Evolutionary conservation across 163 green algal species (phyloP), one percentile per base, ranked within the genome.

Genomic region (Scenedesmus sp.): DNA sequence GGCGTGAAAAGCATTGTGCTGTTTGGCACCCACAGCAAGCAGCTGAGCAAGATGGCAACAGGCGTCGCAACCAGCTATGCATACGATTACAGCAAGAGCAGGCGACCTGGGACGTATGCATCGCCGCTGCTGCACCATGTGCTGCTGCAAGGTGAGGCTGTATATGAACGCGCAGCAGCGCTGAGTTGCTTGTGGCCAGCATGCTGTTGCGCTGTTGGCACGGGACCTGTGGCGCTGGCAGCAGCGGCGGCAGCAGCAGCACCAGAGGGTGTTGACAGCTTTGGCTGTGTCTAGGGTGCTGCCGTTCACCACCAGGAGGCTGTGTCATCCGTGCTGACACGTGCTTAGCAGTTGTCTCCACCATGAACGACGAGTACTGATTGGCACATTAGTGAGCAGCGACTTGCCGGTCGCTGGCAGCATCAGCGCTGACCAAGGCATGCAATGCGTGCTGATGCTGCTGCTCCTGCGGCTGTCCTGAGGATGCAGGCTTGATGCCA

Each of bases 111-210:
- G 10, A 79, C 70, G 15, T 90, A 90, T 73, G 86, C 86, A 16
- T 90, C 86, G 3, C 86, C 86, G 6, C 18, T 85, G 44, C 86
- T 90, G 35, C 86, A 90, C 51, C 86, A 90, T 61, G 86, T 90
- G 33, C 49, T 90, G 86, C 86, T 90, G 18, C 61, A 30, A 40
- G 86, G 85, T 90, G 46, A 35, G n/a, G n/a, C n/a, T n/a, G n/a
- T n/a, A n/a, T n/a, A n/a, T n/a, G n/a, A 56, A 56, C 49, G 15
- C 13, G 49, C 49, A 20, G 49, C 13, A 12, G 49, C 49, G 13
- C 24, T 26, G 16, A 5, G 26, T 83, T 56, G 37, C 16, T 56
- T 12, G 37, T 37, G 9, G 33, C 2, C 30, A 22, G n/a, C n/a
- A n/a, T n/a, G n/a, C n/a, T n/a, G n/a, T n/a, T n/a, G n/a, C n/a